phyloP scores from a whole-genome alignment of 1,139 yeast genomes.

The Lizanozyma gosingica region DNA sequence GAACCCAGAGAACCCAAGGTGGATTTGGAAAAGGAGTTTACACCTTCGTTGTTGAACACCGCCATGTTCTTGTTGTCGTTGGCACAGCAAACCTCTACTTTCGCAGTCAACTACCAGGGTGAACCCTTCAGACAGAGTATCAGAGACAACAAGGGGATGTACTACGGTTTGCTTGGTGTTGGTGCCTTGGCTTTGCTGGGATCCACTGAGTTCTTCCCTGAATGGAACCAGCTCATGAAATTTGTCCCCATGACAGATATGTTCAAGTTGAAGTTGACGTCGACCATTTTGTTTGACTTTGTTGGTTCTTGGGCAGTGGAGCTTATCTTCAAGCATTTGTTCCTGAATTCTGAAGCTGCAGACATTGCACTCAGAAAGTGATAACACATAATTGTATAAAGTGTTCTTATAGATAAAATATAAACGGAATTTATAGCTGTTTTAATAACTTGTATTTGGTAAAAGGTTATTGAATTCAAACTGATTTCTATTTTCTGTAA shows the following conservation, averaged over 20 bases:
- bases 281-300: slow-evolving; percentile 67
- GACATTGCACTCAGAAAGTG: slow-evolving; percentile 62
- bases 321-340: slow-evolving; percentile 65
- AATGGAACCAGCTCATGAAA: slow-evolving; percentile 81
- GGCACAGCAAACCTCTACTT: slow-evolving; percentile 95
- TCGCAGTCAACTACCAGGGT: slow-evolving; percentile 97
- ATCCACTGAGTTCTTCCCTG: slow-evolving; percentile 92
- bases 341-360: slow-evolving; percentile 86
- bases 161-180: slow-evolving; percentile 88
- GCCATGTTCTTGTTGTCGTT: slow-evolving; percentile 91
- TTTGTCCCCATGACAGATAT: slow-evolving; percentile 74
- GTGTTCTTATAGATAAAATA: not conserved
- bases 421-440: slow-evolving; percentile 1
- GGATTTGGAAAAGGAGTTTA: slow-evolving; percentile 82
- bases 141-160: slow-evolving; percentile 91
- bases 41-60: slow-evolving; percentile 87
- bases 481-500: no score
- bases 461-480: no score
- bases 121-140: slow-evolving; percentile 93
- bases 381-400: no score
- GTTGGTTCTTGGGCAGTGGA: slow-evolving; percentile 77
- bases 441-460: no score
- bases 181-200: slow-evolving; percentile 84
- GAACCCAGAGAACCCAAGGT: slow-evolving; percentile 89
- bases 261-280: slow-evolving; percentile 76